These are phyloP conservation scores for Astragalus membranaceus DNA, from an alignment of 306 rosid genomes.

Conservation along the genomic window DNA sequence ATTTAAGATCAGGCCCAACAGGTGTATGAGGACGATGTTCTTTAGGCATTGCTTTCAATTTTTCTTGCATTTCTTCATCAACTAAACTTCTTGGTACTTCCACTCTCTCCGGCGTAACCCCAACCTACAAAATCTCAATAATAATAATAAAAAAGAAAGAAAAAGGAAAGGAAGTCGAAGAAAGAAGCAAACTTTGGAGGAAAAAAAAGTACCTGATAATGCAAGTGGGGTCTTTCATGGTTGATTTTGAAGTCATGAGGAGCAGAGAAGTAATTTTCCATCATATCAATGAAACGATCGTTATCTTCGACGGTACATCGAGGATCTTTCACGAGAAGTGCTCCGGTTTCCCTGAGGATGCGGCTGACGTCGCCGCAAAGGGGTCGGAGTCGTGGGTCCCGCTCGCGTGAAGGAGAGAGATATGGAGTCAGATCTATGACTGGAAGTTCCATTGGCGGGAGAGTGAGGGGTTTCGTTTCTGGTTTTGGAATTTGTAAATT, in stretches of 20 bases:
- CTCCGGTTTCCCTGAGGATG: slow-evolving; percentile 75
- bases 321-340: slow-evolving; percentile 74
- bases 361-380: slow-evolving; percentile 69
- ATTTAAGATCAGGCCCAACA: slow-evolving; percentile 79
- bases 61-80: slow-evolving; percentile 81
- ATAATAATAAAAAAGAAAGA: too few species aligned
- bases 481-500: too few species aligned
- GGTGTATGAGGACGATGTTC: slow-evolving; percentile 58
- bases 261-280: slow-evolving; percentile 70
- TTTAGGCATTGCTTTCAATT: slow-evolving; percentile 61
- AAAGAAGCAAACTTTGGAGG: not conserved
- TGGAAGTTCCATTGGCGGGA: slow-evolving; percentile 43
- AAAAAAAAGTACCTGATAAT: slow-evolving; percentile 65
- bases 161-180: too few species aligned
- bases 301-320: slow-evolving; percentile 74
- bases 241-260: slow-evolving; percentile 59
- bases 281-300: slow-evolving; percentile 92
- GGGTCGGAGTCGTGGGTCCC: not conserved
- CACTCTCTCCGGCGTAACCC: slow-evolving; percentile 89
- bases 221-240: slow-evolving; percentile 81
- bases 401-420: slow-evolving; percentile 26
- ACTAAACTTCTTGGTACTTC: slow-evolving; percentile 91
- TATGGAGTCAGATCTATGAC: slow-evolving; percentile 65
- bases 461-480: too few species aligned
- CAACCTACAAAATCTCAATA: slow-evolving; percentile 13